Conservation (phyloP, 441 rosid genomes). For the Aleurites moluccanus region DNA sequence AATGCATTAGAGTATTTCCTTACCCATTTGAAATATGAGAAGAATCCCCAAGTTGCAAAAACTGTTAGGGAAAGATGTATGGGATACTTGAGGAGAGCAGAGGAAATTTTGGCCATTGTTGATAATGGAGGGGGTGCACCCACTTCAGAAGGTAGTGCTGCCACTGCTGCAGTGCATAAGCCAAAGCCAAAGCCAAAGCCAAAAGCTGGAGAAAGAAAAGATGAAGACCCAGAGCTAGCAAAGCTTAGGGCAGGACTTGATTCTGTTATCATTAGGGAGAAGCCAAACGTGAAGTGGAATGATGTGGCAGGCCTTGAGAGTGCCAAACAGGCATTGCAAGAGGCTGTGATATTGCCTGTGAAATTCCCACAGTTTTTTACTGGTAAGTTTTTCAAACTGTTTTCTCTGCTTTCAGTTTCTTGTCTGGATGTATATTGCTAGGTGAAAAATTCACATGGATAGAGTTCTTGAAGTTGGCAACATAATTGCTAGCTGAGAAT, state of each 20-base stretch:
- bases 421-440: neutral
- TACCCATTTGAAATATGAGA: conserved; percentile 92
- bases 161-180: conserved; percentile 67
- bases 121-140: conserved; percentile 77
- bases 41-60: conserved; percentile 78
- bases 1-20: conserved; percentile 94
- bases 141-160: conserved; percentile 61
- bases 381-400: conserved; percentile 38
- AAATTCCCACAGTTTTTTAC: conserved; percentile 94
- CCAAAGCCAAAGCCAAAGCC: conserved; percentile 50
- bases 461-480: neutral
- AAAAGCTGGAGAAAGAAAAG: conserved; percentile 51
- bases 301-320: conserved; percentile 84
- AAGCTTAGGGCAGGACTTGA: conserved; percentile 80
- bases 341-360: conserved; percentile 94
- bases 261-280: conserved; percentile 84
- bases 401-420: conserved; percentile 1
- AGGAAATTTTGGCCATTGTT: conserved; percentile 83
- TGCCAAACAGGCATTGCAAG: conserved; percentile 87
- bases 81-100: conserved; percentile 87
- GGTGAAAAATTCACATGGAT: neutral
- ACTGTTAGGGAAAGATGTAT: conserved; percentile 77
- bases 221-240: conserved; percentile 77
- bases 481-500: neutral
- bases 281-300: conserved; percentile 79